These are phyloP conservation scores for Halteria grandinella DNA, from an alignment of 73 alveolate genomes.

Conservation along the genomic window DNA sequence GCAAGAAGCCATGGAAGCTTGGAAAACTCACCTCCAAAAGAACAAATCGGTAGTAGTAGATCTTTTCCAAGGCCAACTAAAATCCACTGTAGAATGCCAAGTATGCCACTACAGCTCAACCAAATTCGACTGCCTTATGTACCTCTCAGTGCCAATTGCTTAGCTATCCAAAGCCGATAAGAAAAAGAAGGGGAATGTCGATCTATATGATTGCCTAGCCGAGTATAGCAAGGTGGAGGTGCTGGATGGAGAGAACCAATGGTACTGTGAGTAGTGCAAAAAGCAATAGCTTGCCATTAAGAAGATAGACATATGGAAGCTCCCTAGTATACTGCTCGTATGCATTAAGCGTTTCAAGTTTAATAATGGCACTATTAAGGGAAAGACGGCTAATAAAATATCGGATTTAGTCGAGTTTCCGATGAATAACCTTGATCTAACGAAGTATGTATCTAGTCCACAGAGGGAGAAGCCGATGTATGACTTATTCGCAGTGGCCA, in stretches of 20 bases:
- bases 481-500: slow-evolving; percentile 91
- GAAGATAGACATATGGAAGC: slow-evolving; percentile 86
- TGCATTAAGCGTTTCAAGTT: slow-evolving; percentile 88
- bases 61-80: slow-evolving; percentile 52
- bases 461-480: slow-evolving; percentile 81
- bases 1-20: slow-evolving; percentile 52
- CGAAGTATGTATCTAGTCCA: slow-evolving; percentile 77
- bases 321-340: slow-evolving; percentile 89
- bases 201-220: slow-evolving; percentile 79
- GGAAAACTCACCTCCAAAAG: slow-evolving; percentile 45
- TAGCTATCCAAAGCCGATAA: not conserved
- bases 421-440: slow-evolving; percentile 78
- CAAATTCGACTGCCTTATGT: slow-evolving; percentile 65
- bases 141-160: slow-evolving; percentile 38
- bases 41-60: slow-evolving; percentile 60
- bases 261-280: slow-evolving; percentile 92
- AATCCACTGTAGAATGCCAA: slow-evolving; percentile 48
- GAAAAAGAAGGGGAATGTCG: too few species aligned
- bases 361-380: slow-evolving; percentile 69
- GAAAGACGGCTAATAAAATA: too few species aligned
- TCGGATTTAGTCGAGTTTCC: slow-evolving; percentile 85
- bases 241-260: slow-evolving; percentile 81
- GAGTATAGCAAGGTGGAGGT: slow-evolving; percentile 79
- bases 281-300: slow-evolving; percentile 74
- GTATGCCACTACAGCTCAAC: slow-evolving; percentile 44